Conservation (phyloP, 495 filamentous ascomycete genomes). For the Annulohypoxylon stygium region DNA sequence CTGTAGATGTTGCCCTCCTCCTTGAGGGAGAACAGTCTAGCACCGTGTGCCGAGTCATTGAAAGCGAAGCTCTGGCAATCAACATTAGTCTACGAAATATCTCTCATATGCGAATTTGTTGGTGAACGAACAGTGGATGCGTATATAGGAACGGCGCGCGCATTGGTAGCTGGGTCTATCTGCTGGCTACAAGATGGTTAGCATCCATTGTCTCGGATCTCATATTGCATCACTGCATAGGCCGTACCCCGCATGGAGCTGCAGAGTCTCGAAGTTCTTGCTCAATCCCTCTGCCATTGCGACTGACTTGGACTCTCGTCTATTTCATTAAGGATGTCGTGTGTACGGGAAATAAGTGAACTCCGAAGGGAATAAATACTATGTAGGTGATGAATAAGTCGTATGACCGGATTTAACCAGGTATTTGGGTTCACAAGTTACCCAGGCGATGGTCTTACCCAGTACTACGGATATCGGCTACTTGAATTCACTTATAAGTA, state of each 20-base stretch:
- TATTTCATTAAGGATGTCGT: conserved; percentile 3
- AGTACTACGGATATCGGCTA: conserved; percentile 18
- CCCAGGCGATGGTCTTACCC: conserved; percentile 6
- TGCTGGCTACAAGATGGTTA: conserved; percentile 71
- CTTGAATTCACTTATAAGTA: conserved; percentile 26
- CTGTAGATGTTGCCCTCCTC: conserved; percentile 99
- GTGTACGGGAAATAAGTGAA: conserved; percentile 15
- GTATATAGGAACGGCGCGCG: conserved; percentile 96
- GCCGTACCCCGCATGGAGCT: conserved; percentile 92
- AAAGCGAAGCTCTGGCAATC: conserved; percentile 81
- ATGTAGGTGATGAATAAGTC: not conserved
- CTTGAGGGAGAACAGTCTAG: conserved; percentile 95
- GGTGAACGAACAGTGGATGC: conserved; percentile 78
- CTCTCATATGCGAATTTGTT: not conserved
- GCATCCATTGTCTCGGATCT: conserved; percentile 19
- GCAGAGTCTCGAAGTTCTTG: conserved; percentile 89
- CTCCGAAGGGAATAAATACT: not conserved
- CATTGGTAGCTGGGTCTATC: conserved; percentile 86
- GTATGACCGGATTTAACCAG: conserved; percentile 20
- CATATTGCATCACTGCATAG: conserved; percentile 18
- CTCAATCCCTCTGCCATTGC: conserved; percentile 54
- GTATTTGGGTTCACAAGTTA: conserved; percentile 10
- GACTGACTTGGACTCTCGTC: conserved; percentile 3
- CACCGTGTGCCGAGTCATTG: conserved; percentile 97
- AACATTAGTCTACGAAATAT: conserved; percentile 20